Evolutionary conservation across 2,329 filamentous ascomycete species (phyloP).

Genomic region (Phialophora chinensis): DNA sequence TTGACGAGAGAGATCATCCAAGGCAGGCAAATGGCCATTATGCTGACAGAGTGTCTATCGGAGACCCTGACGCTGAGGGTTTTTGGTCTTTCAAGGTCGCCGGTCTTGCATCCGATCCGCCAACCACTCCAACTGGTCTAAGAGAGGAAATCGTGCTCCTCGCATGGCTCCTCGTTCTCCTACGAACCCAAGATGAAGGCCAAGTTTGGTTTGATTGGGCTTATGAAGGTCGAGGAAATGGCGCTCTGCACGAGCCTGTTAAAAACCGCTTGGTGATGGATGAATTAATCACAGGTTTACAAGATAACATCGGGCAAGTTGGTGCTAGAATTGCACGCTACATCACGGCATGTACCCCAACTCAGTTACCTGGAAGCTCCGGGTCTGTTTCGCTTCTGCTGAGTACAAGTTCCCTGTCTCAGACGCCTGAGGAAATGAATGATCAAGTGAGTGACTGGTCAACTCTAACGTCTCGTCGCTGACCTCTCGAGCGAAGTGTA

Average conservation of each 20-base stretch:
- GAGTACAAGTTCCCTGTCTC: slow-evolving; percentile 22
- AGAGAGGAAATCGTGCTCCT: slow-evolving; percentile 52
- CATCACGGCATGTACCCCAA: slow-evolving; percentile 52
- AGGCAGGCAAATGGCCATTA: slow-evolving; percentile 5
- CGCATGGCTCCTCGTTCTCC: slow-evolving; percentile 54
- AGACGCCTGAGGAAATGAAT: slow-evolving; percentile 15
- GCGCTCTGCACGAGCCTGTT: slow-evolving; percentile 29
- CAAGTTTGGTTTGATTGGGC: slow-evolving; percentile 50
- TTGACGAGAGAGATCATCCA: slow-evolving; percentile 4
- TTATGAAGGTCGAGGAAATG: slow-evolving; percentile 39
- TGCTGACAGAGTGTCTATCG: not conserved
- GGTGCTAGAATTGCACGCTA: slow-evolving; percentile 41
- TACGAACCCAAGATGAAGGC: slow-evolving; percentile 51
- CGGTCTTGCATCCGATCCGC: slow-evolving; percentile 41
- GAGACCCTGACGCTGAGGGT: slow-evolving; percentile 4
- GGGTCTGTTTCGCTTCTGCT: slow-evolving; percentile 46
- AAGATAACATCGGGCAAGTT: slow-evolving; percentile 43
- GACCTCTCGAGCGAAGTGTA: slow-evolving; percentile 37
- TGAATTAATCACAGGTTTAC: slow-evolving; percentile 45
- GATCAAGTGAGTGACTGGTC: slow-evolving; percentile 20
- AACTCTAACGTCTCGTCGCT: slow-evolving; percentile 23
- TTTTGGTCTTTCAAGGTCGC: slow-evolving; percentile 43
- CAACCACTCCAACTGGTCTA: slow-evolving; percentile 44
- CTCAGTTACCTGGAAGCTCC: slow-evolving; percentile 45
- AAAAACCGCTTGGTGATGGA: slow-evolving; percentile 41